Percentiles rank a stretch among this genome's conserved stretches.
Evolutionary conservation across 768 basidiomycete genomes (phyloP).

Genomic region (Termitomyces sp.): DNA sequence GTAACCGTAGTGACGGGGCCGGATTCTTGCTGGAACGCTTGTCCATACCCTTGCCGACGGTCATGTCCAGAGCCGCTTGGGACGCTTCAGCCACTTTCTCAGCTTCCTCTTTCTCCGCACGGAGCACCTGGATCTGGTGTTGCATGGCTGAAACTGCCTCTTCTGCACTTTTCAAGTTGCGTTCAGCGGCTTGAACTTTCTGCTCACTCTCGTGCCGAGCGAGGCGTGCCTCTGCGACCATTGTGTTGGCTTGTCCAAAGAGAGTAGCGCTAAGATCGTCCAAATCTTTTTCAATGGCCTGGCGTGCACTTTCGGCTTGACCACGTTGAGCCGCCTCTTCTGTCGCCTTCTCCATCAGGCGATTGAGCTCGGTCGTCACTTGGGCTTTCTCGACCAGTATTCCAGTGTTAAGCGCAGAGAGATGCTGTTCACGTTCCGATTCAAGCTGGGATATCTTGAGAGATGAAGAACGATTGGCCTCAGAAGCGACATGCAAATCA

Average conservation of each 20-base stretch:
- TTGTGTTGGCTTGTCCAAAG: constrained; percentile 91
- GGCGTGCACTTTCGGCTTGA: constrained; percentile 79
- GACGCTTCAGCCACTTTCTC: constrained; percentile 49
- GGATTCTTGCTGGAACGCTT: constrained; percentile 25
- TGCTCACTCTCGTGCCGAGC: constrained; percentile 60
- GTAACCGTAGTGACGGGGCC: constrained; percentile 36
- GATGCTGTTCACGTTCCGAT: constrained; percentile 79
- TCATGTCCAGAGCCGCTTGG: constrained; percentile 54
- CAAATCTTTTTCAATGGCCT: constrained; percentile 86
- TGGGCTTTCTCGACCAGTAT: constrained; percentile 87
- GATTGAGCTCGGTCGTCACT: constrained; percentile 86
- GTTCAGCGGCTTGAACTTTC: constrained; percentile 72
- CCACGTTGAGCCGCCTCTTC: constrained; percentile 91
- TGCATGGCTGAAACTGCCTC: constrained; percentile 84
- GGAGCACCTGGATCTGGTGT: constrained; percentile 72
- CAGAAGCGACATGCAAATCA: constrained; percentile 64
- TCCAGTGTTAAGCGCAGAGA: constrained; percentile 87
- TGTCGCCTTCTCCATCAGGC: constrained; percentile 92
- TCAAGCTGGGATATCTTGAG: constrained; percentile 77
- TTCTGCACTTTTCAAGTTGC: constrained; percentile 76
- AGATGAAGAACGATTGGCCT: constrained; percentile 52
- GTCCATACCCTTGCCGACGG: constrained; percentile 67
- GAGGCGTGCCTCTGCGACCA: constrained; percentile 93
- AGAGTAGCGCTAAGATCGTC: constrained; percentile 89
- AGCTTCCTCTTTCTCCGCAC: constrained; percentile 58